Base-by-base conservation (phyloP, 108 stramenopile genomes). In the Fragilariopsis cylindrus region DNA sequence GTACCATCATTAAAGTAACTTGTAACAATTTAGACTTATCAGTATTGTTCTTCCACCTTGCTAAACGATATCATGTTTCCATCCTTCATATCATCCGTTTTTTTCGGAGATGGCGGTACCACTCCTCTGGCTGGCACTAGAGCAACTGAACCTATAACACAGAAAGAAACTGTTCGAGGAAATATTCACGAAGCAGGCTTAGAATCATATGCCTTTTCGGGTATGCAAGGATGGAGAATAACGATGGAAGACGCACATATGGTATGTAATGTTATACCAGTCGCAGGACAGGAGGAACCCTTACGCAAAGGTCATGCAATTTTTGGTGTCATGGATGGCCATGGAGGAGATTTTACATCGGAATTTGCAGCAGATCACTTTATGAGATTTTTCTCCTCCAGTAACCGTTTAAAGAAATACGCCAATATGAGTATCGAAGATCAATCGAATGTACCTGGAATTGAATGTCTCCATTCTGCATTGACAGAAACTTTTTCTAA, bases 321-420 rank as follows among this genome's bases (percentile, higher is more conserved):
- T 48, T 95, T 94, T 77, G 89, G 85, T 21, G 91, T 97, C 53
- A 90, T 93, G 80, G 96, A 97, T 77, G 93, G 96, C 52, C 96
- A 97, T 74, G 96, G 96, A 9, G 96, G 96, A 11, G 74, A 80
- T 54, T 92, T 91, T 77, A 87, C 96, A n/a, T 87, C 91, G 21
- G 70, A 83, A 19, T 93, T 72, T 75, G 83, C 86, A 16, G 88
- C 84, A 5, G 70, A 81, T 5, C 82, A 92, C 63, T 85, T 96
- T 60, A 45, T 84, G 5, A 54, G 68, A 12, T 78, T 87, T 18
- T 85, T 96, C n/a, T 84, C 82, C 7, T 42, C 60, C 21, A 83
- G 65, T 65, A 46, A 73, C 16, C 77, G 90, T 30, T 82, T 87
- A 72, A 71, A 76, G 19, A 67, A 79, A 42, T 96, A 96, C 73